Evolutionary conservation across 1,284 basidiomycete genomes (phyloP), one percentile per base, ranked within the genome.

Genomic region (Xerocomus amazonicus): DNA sequence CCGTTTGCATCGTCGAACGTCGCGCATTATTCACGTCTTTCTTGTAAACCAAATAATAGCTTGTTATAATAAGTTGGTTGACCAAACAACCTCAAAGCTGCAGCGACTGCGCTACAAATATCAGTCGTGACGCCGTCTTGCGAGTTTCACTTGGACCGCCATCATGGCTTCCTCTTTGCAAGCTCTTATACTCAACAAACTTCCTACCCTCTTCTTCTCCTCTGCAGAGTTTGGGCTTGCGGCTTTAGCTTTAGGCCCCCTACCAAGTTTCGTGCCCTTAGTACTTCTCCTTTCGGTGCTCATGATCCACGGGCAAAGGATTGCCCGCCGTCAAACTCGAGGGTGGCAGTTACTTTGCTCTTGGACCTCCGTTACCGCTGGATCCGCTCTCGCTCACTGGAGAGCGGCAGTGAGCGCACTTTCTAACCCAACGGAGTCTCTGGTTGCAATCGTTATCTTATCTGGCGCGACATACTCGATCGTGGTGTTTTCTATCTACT

Each of bases 401-500:
- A 61, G 67, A 7, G 73, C 83, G 1, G 78, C 83, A 1, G 46
- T 76, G 4, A 59, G 75, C 45, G 84, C 86, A 0, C 69, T 87
- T 6, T 83, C 84, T 0, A 78, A 74, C 3, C 63, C 76, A 0
- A 59, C 66, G 3, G 61, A 70, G 9, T 83, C 86, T 0, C 23
- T 86, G 17, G 19, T 67, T 4, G 71, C 77, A 0, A 65, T 87
- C 2, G 48, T 66, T 1, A 3, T 76, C 12, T 70, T 77, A n/a
- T 80, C 82, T 2, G 44, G 63, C 13, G 51, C 80, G 0, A 69
- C 63, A 0, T 66, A 69, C 41, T 35, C 27, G 4, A 37, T 55
- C 14, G 73, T 77, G 0, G 61, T 81, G 31, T 14, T 55, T 3
- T 55, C 71, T 2, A 57, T 81, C 16, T 71, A 72, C 45, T 35